Evolutionary conservation across 306 rosid genomes (phyloP), one percentile per base, ranked within the genome.

Genomic region (Trichosanthes truncata): DNA sequence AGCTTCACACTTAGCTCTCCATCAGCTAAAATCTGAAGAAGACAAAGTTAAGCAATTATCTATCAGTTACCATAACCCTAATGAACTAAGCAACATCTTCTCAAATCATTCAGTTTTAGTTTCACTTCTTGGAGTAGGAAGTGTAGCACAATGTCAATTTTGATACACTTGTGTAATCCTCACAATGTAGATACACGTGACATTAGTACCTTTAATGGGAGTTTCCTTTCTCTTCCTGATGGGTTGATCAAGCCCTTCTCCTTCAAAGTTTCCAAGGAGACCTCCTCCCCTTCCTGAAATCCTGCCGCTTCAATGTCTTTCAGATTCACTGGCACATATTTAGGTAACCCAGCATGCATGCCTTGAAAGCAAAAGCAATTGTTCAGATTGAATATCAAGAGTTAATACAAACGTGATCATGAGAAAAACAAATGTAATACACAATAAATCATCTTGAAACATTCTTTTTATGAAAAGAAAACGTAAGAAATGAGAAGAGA

Each of bases 211-310:
- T 95, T 95, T 85, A 95, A 84, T 63, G 96, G 97, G 55, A 95
- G 99, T 80, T 45, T 90, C 80, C 96, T 86, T 23, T 93, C 98
- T 85, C 98, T 93, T 83, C 98, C 98, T 12, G 99, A 95, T 59
- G 98, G 96, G 85, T 93, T 91, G 83, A 95, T 93, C 81, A 93
- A 84, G 18, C 99, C 85, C 87, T 85, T 93, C 78, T 80, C 85
- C 91, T 84, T 95, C 80, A 96, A 82, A 26, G 94, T 80, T 84
- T 96, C 93, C 48, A 91, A 73, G 40, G 99, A 88, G 9, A 96
- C 98, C 83, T 96, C 97, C 20, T 96, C 99, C 26, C 99, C 99
- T 17, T 91, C 96, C 83, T 85, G 82, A 88, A 93, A 96, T 82
- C 89, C 90, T 15, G 97, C 96, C 4, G 78, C 91, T 78, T 89